Base-by-base conservation (phyloP, 2,329 filamentous ascomycete genomes). In the Colletotrichum ledebouriae region DNA sequence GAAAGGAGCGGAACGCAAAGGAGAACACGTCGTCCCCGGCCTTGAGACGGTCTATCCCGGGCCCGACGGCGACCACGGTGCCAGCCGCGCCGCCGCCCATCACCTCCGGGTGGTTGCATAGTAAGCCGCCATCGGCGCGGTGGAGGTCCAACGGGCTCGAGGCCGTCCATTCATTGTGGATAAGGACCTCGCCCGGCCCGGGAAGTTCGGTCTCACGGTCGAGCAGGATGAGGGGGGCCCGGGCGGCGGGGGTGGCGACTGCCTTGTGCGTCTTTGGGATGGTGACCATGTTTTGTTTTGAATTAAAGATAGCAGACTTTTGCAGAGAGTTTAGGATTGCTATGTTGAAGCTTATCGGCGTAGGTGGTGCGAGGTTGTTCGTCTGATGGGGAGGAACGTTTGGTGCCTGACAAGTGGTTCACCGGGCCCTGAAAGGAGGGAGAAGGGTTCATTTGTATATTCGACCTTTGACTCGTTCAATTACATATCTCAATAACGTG, bases 81-180 rank as follows among this genome's bases (percentile, higher is more conserved):
- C 89, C 88, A 3, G 83, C 86, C 2, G 81, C 76, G 33, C 83
- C 81, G 62, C 83, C 82, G 41, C 87, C 87, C n/a, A 86, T 78
- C 4, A 85, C 76, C 69, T 83, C 79, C 0, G 87, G 87, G 34
- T 82, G 75, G 25, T 78, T 72, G 10, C 89, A 80, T 10, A 89
- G 75, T 0, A 90, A 78, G 0, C 86, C 87, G 42, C 88, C 87
- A 72, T 90, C 87, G 50, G 86, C 85, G 67, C 87, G 84, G 76
- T 91, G 89, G 3, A 90, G 78, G 73, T 90, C 87, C 0, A 90
- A 78, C 0, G 89, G 89, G 2, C 85, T 87, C 1, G 87, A 89
- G 4, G 87, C 83, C 1, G 86, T 88, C 85, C 86, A 90, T 63
- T 84, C 78, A n/a, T 87, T 84, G 20, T 80, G 82, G 41, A 90